A percentile compares a stretch with the other conserved stretches of the same genome.
Conservation (phyloP, 306 rosid genomes). For the Castanea crenata region DNA sequence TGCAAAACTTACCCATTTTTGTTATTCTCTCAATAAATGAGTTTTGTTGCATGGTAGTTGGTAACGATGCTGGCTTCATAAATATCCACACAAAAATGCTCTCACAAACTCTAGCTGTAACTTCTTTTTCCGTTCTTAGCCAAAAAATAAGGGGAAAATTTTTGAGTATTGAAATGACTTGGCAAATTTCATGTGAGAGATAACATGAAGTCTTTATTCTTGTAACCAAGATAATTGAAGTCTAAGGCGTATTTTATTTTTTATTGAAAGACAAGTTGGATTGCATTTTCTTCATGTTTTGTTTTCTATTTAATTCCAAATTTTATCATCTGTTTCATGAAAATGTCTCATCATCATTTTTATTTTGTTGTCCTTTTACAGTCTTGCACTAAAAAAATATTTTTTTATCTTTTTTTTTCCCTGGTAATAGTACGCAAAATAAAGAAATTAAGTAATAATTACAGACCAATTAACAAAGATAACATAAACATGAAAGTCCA, state of each 20-base stretch:
- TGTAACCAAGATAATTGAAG: no score
- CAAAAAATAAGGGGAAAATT: neutral
- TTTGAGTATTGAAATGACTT: neutral
- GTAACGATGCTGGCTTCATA: conserved; percentile 27
- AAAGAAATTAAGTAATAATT: no score
- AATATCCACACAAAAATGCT: conserved; percentile 20
- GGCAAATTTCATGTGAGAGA: neutral
- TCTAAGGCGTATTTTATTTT: no score
- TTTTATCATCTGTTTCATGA: neutral
- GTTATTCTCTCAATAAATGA: conserved; percentile 32
- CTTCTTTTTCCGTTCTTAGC: neutral
- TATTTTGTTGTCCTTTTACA: no score
- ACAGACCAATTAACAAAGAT: no score
- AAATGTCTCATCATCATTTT: no score
- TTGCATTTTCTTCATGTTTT: no score
- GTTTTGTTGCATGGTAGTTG: conserved; percentile 27
- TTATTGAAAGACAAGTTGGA: neutral
- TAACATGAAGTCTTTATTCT: neutral
- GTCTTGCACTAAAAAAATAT: no score
- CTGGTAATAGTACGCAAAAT: no score
- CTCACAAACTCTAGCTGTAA: conserved; percentile 8
- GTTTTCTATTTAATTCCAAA: neutral
- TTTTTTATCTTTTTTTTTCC: no score
- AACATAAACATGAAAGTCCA: no score
- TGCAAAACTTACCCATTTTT: conserved; percentile 18